phyloP scores from a whole-genome alignment of 441 rosid species.

The Adansonia grandidieri region DNA sequence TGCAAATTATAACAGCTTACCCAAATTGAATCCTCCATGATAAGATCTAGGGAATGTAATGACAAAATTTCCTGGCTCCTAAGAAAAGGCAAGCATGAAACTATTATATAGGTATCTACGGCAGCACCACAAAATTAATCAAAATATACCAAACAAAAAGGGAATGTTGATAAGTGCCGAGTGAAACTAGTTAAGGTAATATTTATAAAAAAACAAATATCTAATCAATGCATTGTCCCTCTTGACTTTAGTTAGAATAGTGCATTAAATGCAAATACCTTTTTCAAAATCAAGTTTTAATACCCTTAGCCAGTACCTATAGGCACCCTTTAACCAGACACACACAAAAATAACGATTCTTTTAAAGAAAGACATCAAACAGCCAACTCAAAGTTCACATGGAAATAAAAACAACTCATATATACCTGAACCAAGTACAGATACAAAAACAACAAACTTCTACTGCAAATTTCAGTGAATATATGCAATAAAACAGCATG shows the following conservation, averaged over 20 bases:
- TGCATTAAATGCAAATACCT: background rate
- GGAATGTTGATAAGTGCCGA: background rate
- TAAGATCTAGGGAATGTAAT: constrained; percentile 96
- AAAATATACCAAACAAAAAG: constrained; percentile 30
- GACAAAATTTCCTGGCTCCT: constrained; percentile 98
- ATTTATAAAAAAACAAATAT: background rate
- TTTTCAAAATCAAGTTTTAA: background rate
- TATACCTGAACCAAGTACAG: background rate
- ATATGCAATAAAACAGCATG: background rate
- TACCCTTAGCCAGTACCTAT: constrained; percentile 10
- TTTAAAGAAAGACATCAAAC: constrained; percentile 12
- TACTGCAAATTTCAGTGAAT: background rate
- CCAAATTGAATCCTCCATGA: constrained; percentile 97
- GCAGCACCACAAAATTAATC: background rate
- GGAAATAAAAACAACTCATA: background rate
- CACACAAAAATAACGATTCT: constrained; percentile 7
- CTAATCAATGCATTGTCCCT: background rate
- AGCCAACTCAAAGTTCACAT: constrained; percentile 22
- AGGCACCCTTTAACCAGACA: constrained; percentile 17
- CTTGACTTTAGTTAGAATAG: constrained; percentile 11
- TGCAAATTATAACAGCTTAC: constrained; percentile 45
- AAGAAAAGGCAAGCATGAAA: constrained; percentile 36
- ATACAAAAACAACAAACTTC: background rate
- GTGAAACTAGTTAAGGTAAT: background rate
- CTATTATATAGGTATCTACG: constrained; percentile 16